These are phyloP conservation scores for Excoecaria cochinchinensis DNA, from an alignment of 345 rosid genomes.

Conservation along the genomic window DNA sequence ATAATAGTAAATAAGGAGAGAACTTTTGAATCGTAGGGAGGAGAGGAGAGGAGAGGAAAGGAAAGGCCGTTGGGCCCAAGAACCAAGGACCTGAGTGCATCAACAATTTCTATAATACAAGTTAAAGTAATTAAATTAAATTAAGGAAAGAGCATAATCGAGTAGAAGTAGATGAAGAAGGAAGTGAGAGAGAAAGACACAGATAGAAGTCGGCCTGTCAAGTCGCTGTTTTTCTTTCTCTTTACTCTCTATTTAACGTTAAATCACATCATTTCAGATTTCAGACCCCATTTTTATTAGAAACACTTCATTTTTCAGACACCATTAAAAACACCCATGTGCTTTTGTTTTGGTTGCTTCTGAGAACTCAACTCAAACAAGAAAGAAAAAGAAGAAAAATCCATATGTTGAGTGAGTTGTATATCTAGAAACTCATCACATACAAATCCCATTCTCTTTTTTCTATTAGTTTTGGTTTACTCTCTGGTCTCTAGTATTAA, in stretches of 20 bases:
- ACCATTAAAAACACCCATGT: slow-evolving; percentile 29
- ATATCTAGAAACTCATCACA: background rate
- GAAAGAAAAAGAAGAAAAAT: background rate
- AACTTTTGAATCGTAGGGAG: too few species aligned
- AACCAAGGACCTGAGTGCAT: slow-evolving; percentile 17
- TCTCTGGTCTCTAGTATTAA: background rate
- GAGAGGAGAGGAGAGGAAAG: too few species aligned
- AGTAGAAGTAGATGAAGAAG: too few species aligned
- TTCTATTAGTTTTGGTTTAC: background rate
- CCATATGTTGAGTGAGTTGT: too few species aligned
- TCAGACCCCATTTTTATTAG: background rate
- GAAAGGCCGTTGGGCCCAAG: slow-evolving; percentile 25
- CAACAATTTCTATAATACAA: too few species aligned
- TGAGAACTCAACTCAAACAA: slow-evolving; percentile 10
- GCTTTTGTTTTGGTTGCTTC: slow-evolving; percentile 32
- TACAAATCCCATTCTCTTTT: background rate
- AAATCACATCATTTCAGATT: slow-evolving; percentile 53
- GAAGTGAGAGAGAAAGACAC: slow-evolving; percentile 4
- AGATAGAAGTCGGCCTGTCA: slow-evolving; percentile 49
- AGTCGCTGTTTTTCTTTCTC: slow-evolving; percentile 44
- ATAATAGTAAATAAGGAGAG: too few species aligned
- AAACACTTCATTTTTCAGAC: background rate
- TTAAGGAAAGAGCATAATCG: too few species aligned
- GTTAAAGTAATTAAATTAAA: too few species aligned
- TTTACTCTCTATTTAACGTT: slow-evolving; percentile 46